These are phyloP conservation scores for Hanseniaspora gamundiae DNA, from an alignment of 1,139 yeast genomes.

Conservation along the genomic window DNA sequence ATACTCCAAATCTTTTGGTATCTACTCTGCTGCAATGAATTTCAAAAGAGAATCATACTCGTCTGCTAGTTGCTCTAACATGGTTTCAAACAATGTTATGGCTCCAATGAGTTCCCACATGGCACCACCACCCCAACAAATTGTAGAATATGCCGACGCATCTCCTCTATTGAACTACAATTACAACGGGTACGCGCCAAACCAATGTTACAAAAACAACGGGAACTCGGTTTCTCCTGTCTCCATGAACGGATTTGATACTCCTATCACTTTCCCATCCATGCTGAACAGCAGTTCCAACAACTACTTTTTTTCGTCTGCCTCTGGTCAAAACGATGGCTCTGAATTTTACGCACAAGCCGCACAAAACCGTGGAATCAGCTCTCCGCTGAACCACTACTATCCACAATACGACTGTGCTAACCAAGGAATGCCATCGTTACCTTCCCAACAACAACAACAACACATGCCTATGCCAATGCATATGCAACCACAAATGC, in stretches of 20 bases:
- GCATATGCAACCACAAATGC: background rate
- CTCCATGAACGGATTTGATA: background rate
- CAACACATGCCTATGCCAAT: background rate
- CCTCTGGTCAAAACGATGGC: background rate
- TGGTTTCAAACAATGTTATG: background rate
- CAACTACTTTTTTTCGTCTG: background rate
- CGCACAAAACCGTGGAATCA: background rate
- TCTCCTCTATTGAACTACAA: slow-evolving; percentile 1
- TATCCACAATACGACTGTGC: background rate
- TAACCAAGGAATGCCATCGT: too few species aligned
- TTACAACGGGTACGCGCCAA: background rate
- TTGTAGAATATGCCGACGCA: background rate
- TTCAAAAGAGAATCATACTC: background rate
- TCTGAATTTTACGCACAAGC: background rate
- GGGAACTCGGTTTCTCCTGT: background rate
- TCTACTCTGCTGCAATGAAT: background rate
- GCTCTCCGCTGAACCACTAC: background rate
- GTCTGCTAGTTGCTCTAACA: too few species aligned
- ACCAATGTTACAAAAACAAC: too few species aligned
- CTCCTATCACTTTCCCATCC: background rate
- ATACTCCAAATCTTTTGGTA: background rate
- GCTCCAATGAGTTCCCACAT: too few species aligned
- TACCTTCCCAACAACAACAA: background rate
- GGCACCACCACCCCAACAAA: background rate
- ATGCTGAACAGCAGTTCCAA: background rate